phyloP scores from a whole-genome alignment of 345 rosid species.

The Nephelium lappaceum region DNA sequence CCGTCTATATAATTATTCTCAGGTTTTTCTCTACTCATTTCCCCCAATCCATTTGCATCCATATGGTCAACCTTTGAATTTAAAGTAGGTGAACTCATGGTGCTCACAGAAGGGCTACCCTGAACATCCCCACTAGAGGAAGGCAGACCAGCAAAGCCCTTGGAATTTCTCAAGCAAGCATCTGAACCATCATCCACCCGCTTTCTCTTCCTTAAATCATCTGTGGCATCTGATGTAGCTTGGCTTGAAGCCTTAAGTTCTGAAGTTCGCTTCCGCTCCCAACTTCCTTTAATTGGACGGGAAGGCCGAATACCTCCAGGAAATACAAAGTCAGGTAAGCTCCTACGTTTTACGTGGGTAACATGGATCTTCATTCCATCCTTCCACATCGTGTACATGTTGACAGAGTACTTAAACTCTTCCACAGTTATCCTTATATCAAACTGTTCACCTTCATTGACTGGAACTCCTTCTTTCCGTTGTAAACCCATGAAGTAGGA shows the following conservation, averaged over 20 bases:
- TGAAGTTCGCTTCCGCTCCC: conserved; percentile 62
- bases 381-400: conserved; percentile 58
- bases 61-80: conserved; percentile 27
- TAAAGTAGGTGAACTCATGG: conserved; percentile 42
- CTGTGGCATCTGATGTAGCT: conserved; percentile 51
- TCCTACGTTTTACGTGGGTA: conserved; percentile 69
- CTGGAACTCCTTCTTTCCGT: conserved; percentile 86
- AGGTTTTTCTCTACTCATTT: conserved; percentile 32
- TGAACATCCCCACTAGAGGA: conserved; percentile 42
- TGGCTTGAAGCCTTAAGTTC: conserved; percentile 49
- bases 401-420: conserved; percentile 78
- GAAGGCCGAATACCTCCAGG: conserved; percentile 83
- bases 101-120: conserved; percentile 48
- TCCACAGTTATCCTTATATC: conserved; percentile 93
- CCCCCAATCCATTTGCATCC: conserved; percentile 26
- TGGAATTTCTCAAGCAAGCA: conserved; percentile 35
- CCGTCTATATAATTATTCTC: conserved; percentile 26
- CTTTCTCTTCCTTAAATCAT: conserved; percentile 67
- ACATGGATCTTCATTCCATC: conserved; percentile 87
- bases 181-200: conserved; percentile 49
- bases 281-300: conserved; percentile 62
- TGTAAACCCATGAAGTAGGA: conserved; percentile 96
- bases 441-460: conserved; percentile 72
- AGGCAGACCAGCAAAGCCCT: conserved; percentile 35
- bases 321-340: conserved; percentile 79